Percentiles rank a stretch among this genome's conserved stretches.
phyloP scores from a whole-genome alignment of 306 rosid genomes.

The Cucurbita ficifolia region DNA sequence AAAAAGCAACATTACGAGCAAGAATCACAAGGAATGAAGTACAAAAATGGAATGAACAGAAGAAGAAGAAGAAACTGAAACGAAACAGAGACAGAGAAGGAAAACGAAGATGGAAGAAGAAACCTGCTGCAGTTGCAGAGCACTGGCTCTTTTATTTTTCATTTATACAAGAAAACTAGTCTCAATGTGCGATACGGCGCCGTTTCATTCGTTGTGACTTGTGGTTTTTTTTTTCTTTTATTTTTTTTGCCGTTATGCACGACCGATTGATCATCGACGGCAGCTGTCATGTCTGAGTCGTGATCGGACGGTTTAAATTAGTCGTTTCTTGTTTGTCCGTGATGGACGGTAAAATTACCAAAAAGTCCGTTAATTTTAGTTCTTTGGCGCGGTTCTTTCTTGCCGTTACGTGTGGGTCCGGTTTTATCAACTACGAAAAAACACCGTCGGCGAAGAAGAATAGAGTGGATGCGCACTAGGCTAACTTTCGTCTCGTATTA shows the following conservation, averaged over 20 bases:
- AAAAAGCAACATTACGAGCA: slow-evolving; percentile 4
- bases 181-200: not conserved
- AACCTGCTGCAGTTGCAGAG: slow-evolving; percentile 10
- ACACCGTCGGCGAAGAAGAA: slow-evolving; percentile 3
- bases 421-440: not conserved
- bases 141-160: slow-evolving; percentile 1
- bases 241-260: not conserved
- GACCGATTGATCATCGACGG: slow-evolving; percentile 22
- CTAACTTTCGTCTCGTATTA: not conserved
- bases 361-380: not conserved
- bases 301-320: slow-evolving; percentile 21
- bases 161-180: not conserved
- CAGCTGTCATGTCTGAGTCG: slow-evolving; percentile 1
- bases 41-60: not conserved
- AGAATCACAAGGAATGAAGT: not conserved
- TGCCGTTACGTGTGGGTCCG: slow-evolving; percentile 21
- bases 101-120: slow-evolving; percentile 14
- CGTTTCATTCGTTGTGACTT: not conserved
- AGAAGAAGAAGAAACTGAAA: not conserved
- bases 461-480: slow-evolving; percentile 21
- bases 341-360: slow-evolving; percentile 34
- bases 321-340: slow-evolving; percentile 22
- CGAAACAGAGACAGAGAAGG: slow-evolving; percentile 13
- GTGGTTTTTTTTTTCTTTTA: not conserved
- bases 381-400: slow-evolving; percentile 8